phyloP scores from a whole-genome alignment of 257 asterid genomes.

The Craterostigma plantagineum region DNA sequence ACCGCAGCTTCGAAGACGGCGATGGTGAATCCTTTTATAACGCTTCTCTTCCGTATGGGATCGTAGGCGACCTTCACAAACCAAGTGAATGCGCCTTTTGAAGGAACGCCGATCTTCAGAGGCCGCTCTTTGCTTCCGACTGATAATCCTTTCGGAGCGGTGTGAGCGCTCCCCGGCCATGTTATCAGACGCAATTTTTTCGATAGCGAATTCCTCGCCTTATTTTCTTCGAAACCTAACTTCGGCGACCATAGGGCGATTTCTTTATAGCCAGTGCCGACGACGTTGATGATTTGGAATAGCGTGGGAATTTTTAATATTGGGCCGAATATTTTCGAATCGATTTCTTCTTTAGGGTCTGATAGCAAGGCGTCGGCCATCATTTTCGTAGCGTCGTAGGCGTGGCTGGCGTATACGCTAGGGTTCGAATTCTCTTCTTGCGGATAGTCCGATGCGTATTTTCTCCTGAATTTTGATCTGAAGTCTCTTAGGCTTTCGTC shows the following conservation, averaged over 20 bases:
- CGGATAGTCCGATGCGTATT: slow-evolving; percentile 20
- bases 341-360: slow-evolving; percentile 5
- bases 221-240: slow-evolving; percentile 17
- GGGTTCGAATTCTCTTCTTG: slow-evolving; percentile 29
- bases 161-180: slow-evolving; percentile 45
- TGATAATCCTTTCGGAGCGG: slow-evolving; percentile 25
- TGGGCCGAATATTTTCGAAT: slow-evolving; percentile 27
- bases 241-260: slow-evolving; percentile 32
- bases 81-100: slow-evolving; percentile 26
- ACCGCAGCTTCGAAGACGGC: slow-evolving; percentile 45
- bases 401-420: slow-evolving; percentile 25
- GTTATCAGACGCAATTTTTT: slow-evolving; percentile 16
- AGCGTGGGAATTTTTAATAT: slow-evolving; percentile 15
- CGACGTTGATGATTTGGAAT: slow-evolving; percentile 33
- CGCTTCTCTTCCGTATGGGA: slow-evolving; percentile 11
- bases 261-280: slow-evolving; percentile 36
- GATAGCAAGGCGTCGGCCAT: slow-evolving; percentile 15
- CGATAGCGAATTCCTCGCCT: not conserved
- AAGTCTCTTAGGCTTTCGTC: slow-evolving; percentile 15
- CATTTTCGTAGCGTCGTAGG: slow-evolving; percentile 33
- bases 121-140: slow-evolving; percentile 23
- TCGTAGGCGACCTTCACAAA: slow-evolving; percentile 32
- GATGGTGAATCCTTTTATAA: slow-evolving; percentile 31
- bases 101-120: slow-evolving; percentile 39
- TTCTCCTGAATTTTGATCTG: slow-evolving; percentile 17